These are phyloP conservation scores for Mollisiaceae sp. DNA, from an alignment of 2,329 filamentous ascomycete species.

Conservation along the genomic window DNA sequence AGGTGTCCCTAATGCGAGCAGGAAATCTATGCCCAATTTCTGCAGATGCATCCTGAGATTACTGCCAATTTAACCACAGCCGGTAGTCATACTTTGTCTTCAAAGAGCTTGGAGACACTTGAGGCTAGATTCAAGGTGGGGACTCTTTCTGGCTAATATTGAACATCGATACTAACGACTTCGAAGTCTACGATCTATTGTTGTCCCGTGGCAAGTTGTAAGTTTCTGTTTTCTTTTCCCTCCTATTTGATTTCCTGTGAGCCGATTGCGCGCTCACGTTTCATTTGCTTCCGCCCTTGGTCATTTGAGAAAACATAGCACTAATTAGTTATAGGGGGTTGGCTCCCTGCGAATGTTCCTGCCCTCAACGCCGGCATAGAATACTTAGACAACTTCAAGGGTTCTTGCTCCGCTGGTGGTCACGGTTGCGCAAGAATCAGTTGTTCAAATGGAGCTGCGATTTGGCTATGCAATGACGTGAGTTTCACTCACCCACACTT, in stretches of 20 bases:
- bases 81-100: too few relatives aligned
- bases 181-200: background rate
- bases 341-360: too few relatives aligned
- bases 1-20: background rate
- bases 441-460: background rate
- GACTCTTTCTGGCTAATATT: background rate
- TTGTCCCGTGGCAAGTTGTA: background rate
- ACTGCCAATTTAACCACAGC: background rate
- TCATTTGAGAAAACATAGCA: too few relatives aligned
- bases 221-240: too few relatives aligned
- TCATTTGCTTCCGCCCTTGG: too few relatives aligned
- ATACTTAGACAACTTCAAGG: background rate
- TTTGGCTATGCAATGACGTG: conserved; percentile 1
- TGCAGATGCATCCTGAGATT: background rate
- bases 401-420: background rate
- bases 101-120: background rate
- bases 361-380: background rate
- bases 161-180: background rate
- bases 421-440: background rate
- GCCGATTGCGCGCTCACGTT: too few relatives aligned
- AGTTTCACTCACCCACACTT: background rate
- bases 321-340: too few relatives aligned
- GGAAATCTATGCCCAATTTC: background rate
- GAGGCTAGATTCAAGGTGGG: background rate
- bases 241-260: too few relatives aligned